Percentiles rank a stretch among this genome's conserved stretches.
Evolutionary conservation across 306 rosid species (phyloP).

Genomic region (Trifolium subterraneum): DNA sequence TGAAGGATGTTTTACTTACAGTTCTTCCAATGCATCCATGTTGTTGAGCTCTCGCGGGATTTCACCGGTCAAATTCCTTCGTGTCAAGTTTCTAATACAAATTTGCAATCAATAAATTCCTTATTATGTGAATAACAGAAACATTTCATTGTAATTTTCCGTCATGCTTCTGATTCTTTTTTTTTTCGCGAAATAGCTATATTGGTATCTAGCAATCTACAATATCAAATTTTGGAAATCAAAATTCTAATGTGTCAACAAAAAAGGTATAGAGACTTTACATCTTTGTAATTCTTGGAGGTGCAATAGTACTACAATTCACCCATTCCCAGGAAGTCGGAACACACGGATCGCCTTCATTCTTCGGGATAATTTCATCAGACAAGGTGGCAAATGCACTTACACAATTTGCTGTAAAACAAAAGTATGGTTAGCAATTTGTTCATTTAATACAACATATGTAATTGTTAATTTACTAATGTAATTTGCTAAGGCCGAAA

Average conservation of each 20-base stretch:
- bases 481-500: background rate
- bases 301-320: conserved; percentile 63
- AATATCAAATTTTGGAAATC: conserved; percentile 27
- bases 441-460: conserved; percentile 25
- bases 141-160: conserved; percentile 13
- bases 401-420: conserved; percentile 58
- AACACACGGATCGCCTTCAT: conserved; percentile 91
- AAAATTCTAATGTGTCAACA: conserved; percentile 14
- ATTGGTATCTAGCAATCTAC: background rate
- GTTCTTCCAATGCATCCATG: conserved; percentile 74
- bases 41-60: conserved; percentile 71
- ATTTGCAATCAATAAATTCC: conserved; percentile 28
- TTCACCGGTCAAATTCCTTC: conserved; percentile 68
- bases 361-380: conserved; percentile 47
- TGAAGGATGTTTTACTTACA: conserved; percentile 64
- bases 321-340: conserved; percentile 94
- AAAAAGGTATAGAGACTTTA: conserved; percentile 49
- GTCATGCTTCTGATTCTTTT: conserved; percentile 22
- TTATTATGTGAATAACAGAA: background rate
- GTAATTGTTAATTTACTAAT: too few species aligned
- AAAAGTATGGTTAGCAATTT: conserved; percentile 44
- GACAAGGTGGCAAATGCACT: conserved; percentile 60
- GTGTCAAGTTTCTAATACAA: conserved; percentile 68
- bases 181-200: background rate
- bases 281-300: conserved; percentile 79